phyloP scores from a whole-genome alignment of 805 yeast species.

The Henningerozyma blattae region DNA sequence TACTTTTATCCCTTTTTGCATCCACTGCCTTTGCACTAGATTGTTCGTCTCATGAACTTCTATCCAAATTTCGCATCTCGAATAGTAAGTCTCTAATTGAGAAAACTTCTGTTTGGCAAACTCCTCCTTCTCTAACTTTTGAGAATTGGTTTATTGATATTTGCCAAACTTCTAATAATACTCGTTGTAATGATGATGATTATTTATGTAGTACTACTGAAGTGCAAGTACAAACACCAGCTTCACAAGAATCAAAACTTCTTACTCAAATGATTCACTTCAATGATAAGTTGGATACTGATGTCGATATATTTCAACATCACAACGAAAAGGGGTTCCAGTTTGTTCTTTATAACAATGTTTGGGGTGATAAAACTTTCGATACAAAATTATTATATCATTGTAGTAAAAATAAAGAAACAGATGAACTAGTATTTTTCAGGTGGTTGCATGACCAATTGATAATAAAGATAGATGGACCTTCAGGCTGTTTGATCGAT shows the following conservation, averaged over 20 bases:
- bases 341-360: conserved; percentile 16
- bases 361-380: conserved; percentile 58
- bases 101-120: background rate
- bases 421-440: conserved; percentile 14
- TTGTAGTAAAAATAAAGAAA: conserved; percentile 33
- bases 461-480: conserved; percentile 26
- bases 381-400: conserved; percentile 35
- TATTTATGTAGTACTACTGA: conserved; percentile 68
- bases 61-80: background rate
- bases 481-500: conserved; percentile 31
- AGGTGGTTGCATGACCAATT: conserved; percentile 17
- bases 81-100: background rate
- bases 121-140: background rate
- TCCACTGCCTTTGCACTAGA: background rate
- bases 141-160: background rate
- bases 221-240: conserved; percentile 34
- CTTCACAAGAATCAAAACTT: conserved; percentile 25
- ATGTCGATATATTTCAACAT: too few relatives aligned
- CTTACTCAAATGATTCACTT: conserved; percentile 56
- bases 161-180: background rate
- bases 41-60: background rate
- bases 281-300: conserved; percentile 19
- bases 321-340: conserved; percentile 27
- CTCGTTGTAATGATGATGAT: conserved; percentile 55
- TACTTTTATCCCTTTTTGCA: too few relatives aligned